Conservation (phyloP, 73 alveolate genomes). For the Durusdinium trenchii region DNA sequence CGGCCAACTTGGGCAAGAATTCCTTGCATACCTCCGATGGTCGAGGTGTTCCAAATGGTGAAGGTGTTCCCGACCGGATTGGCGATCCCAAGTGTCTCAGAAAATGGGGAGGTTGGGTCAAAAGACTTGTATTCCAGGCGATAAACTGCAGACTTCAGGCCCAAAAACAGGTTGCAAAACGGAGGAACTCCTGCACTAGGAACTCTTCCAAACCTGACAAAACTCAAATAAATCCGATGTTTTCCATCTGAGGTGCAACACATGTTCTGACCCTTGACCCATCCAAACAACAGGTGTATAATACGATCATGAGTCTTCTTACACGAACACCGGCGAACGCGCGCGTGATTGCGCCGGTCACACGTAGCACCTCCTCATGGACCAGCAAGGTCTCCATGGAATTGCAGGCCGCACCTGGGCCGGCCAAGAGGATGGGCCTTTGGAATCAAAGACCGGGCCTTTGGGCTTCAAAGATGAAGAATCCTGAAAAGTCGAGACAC, state of each 20-base stretch:
- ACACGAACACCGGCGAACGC: neutral
- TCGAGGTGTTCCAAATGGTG: neutral
- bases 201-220: neutral
- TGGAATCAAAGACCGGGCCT: too few relatives aligned
- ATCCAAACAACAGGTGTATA: too few relatives aligned
- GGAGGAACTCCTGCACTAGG: neutral
- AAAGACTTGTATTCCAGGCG: neutral
- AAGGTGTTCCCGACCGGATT: neutral
- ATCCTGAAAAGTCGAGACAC: too few relatives aligned
- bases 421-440: too few relatives aligned
- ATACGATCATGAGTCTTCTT: neutral
- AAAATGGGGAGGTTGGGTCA: neutral
- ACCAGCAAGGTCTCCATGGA: conserved; percentile 80
- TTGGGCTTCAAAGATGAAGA: too few relatives aligned
- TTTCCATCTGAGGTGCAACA: neutral
- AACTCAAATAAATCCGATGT: neutral
- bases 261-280: too few relatives aligned
- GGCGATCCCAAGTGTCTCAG: neutral
- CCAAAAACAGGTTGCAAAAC: neutral
- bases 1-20: conserved; percentile 68
- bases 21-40: neutral
- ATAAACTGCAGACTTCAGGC: too few relatives aligned
- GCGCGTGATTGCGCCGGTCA: neutral
- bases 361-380: conserved; percentile 19
- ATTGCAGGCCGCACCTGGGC: too few relatives aligned